phyloP scores from a whole-genome alignment of 371 early-diverging fungal species.

The Nematocida sp. region DNA sequence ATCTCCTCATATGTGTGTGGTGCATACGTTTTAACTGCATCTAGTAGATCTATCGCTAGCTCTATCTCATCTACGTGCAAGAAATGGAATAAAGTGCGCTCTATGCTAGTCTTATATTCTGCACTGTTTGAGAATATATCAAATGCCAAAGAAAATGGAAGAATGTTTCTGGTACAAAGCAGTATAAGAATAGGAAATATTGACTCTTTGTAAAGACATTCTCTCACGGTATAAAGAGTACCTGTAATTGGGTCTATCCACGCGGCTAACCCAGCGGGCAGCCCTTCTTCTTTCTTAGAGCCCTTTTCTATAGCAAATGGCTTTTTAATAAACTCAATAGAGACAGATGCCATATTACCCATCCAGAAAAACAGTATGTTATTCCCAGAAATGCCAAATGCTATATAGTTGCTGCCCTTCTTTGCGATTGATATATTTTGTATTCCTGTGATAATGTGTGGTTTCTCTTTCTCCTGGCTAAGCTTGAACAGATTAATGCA shows the following conservation, averaged over 20 bases:
- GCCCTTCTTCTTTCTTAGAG: not conserved
- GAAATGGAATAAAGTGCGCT: conserved; percentile 34
- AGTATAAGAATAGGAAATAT: conserved; percentile 29
- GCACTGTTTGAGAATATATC: not conserved
- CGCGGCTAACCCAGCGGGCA: conserved; percentile 1
- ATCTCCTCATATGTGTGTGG: conserved; percentile 9
- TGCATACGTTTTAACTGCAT: conserved; percentile 15
- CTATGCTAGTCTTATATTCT: conserved; percentile 28
- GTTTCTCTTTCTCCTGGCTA: not conserved
- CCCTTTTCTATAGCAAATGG: conserved; percentile 1
- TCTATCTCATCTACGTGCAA: conserved; percentile 38
- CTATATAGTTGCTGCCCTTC: not conserved
- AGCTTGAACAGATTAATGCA: not conserved
- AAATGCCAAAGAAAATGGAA: conserved; percentile 18
- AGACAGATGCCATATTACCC: not conserved
- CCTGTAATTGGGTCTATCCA: conserved; percentile 23
- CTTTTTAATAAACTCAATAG: not conserved
- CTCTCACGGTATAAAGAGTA: not conserved
- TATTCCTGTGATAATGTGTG: conserved; percentile 3
- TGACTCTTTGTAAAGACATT: not conserved
- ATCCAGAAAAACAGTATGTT: not conserved
- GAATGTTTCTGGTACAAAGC: not conserved
- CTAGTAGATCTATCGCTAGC: conserved; percentile 10
- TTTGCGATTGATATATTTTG: not conserved
- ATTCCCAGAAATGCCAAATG: conserved; percentile 8